phyloP scores from a whole-genome alignment of 2,329 filamentous ascomycete genomes.

The Diaporthe nobilis region DNA sequence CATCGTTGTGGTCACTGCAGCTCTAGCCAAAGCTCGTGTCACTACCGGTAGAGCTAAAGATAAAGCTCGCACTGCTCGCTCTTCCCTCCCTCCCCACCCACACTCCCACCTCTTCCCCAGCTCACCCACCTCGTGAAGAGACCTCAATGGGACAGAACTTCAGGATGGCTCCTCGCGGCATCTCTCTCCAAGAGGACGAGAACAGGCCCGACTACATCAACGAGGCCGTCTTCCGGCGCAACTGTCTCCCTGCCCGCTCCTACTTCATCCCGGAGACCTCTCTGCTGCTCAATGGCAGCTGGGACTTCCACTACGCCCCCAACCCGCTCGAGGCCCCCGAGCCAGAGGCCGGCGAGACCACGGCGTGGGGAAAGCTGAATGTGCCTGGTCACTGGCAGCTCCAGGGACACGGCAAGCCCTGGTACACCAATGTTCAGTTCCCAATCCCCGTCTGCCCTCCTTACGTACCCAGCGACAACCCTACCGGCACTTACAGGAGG shows the following conservation, averaged over 20 bases:
- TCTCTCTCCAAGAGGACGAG: conserved; percentile 53
- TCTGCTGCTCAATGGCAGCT: conserved; percentile 67
- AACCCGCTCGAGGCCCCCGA: conserved; percentile 62
- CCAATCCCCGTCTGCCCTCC: conserved; percentile 77
- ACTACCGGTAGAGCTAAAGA: background rate
- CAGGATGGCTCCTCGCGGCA: conserved; percentile 47
- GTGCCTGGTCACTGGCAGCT: conserved; percentile 81
- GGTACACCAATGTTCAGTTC: conserved; percentile 78
- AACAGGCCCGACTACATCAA: conserved; percentile 63
- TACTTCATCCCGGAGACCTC: conserved; percentile 67
- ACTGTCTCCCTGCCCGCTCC: conserved; percentile 65
- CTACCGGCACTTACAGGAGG: conserved; percentile 74
- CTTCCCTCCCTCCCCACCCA: background rate
- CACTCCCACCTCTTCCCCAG: background rate
- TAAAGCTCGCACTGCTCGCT: conserved; percentile 3
- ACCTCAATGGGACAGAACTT: conserved; percentile 30
- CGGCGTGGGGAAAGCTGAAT: conserved; percentile 64
- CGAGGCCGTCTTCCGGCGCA: conserved; percentile 66
- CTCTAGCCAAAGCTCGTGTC: conserved; percentile 16
- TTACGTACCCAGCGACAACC: conserved; percentile 72
- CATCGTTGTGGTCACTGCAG: conserved; percentile 7
- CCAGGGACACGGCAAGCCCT: conserved; percentile 75
- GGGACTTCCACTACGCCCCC: conserved; percentile 68
- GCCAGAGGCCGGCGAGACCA: conserved; percentile 45
- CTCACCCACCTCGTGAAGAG: background rate